Conservation (phyloP, 345 rosid species). For the Eucalyptus globulus region DNA sequence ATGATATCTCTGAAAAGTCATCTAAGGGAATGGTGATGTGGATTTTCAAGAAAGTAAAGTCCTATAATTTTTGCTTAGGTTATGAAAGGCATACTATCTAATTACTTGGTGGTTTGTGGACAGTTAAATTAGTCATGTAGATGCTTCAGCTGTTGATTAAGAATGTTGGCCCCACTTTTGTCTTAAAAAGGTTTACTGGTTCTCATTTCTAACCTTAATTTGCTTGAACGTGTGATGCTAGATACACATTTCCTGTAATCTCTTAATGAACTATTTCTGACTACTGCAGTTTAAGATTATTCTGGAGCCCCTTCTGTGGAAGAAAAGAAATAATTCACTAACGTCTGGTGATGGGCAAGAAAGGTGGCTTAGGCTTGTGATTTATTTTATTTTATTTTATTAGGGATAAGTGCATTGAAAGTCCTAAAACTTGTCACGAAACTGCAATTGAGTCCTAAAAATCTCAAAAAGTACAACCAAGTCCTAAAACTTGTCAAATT, state of each 20-base stretch:
- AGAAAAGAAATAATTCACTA: constrained; percentile 33
- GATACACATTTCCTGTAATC: neutral
- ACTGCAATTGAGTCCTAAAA: too few species aligned
- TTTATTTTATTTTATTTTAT: neutral
- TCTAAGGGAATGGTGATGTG: neutral
- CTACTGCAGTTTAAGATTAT: constrained; percentile 48
- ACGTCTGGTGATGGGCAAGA: constrained; percentile 22
- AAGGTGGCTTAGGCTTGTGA: constrained; percentile 25
- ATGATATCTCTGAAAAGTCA: neutral
- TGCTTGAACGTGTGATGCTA: neutral
- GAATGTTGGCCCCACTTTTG: neutral
- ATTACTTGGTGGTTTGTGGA: neutral
- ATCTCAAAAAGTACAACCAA: too few species aligned
- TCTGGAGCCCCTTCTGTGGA: constrained; percentile 74
- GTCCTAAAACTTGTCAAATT: too few species aligned
- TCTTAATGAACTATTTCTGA: neutral
- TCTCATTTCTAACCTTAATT: neutral
- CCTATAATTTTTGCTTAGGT: neutral
- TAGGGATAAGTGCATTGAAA: too few species aligned
- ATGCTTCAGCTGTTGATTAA: neutral
- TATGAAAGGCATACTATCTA: neutral
- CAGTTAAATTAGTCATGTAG: neutral
- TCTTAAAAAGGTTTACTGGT: neutral
- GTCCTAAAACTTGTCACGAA: too few species aligned
- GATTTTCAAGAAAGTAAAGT: neutral